Evolutionary conservation across 331 rosid genomes (phyloP).

Genomic region (Acacia concinna): DNA sequence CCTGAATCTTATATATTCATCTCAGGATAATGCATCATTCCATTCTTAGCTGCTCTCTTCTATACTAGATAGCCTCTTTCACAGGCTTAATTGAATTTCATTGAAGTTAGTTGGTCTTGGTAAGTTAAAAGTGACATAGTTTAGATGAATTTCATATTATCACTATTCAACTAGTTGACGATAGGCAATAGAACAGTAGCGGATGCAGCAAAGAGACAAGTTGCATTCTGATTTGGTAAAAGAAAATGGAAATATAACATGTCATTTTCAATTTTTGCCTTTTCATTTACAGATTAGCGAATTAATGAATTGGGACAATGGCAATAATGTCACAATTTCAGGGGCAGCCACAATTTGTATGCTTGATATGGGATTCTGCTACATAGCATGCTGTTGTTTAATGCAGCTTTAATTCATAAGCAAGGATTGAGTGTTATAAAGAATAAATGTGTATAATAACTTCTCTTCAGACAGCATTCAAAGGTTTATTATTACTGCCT

Average conservation of each 20-base stretch:
- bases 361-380: too few species aligned
- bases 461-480: conserved; percentile 1
- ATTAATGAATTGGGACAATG: neutral
- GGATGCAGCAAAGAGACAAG: neutral
- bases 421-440: conserved; percentile 1
- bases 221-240: neutral
- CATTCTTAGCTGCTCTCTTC: neutral
- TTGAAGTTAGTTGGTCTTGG: neutral
- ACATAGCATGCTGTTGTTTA: neutral
- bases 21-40: neutral
- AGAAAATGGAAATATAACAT: neutral
- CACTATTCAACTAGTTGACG: neutral
- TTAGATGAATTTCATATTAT: too few species aligned
- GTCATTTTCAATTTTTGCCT: neutral
- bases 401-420: neutral
- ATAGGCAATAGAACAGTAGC: neutral
- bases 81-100: neutral
- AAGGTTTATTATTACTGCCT: conserved; percentile 11
- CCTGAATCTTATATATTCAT: neutral
- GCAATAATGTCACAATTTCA: neutral
- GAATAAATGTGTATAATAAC: neutral
- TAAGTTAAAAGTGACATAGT: neutral
- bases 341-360: neutral
- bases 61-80: too few species aligned
- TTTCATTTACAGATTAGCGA: neutral